A percentile compares a stretch with the other conserved stretches of the same genome.
phyloP scores from a whole-genome alignment of 2,329 filamentous ascomycete genomes.

The Pyricularia pennisetigena region DNA sequence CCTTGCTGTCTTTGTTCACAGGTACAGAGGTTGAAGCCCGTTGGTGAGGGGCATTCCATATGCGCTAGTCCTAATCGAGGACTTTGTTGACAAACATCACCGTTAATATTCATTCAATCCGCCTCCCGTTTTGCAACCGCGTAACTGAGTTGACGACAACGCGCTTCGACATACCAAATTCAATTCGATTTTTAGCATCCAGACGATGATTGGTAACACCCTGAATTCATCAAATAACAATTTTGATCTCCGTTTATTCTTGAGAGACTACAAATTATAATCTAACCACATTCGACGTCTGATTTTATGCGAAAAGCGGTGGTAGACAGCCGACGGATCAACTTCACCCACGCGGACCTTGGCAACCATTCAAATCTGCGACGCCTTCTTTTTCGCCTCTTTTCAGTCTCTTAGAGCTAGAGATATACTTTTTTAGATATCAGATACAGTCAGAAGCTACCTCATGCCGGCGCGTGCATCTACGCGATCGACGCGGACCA shows the following conservation, averaged over 20 bases:
- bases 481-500: constrained; percentile 34
- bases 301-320: not conserved
- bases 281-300: not conserved
- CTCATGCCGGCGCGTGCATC: constrained; percentile 41
- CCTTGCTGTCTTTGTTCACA: not conserved
- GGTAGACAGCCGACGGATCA: not conserved
- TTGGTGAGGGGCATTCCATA: not conserved
- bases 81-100: constrained; percentile 6
- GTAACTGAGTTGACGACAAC: not conserved
- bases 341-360: not conserved
- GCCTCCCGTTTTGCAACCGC: not conserved
- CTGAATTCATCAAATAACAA: not conserved
- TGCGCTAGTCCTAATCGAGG: constrained; percentile 3
- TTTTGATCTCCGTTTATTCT: not conserved
- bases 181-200: not conserved
- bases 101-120: not conserved
- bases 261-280: not conserved
- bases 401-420: not conserved
- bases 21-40: not conserved
- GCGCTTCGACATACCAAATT: not conserved
- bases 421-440: not conserved
- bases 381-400: not conserved
- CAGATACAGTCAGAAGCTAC: not conserved
- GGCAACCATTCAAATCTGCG: not conserved
- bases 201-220: not conserved